phyloP scores from a whole-genome alignment of 208 protist genomes.

The Leishmania amazonensis region DNA sequence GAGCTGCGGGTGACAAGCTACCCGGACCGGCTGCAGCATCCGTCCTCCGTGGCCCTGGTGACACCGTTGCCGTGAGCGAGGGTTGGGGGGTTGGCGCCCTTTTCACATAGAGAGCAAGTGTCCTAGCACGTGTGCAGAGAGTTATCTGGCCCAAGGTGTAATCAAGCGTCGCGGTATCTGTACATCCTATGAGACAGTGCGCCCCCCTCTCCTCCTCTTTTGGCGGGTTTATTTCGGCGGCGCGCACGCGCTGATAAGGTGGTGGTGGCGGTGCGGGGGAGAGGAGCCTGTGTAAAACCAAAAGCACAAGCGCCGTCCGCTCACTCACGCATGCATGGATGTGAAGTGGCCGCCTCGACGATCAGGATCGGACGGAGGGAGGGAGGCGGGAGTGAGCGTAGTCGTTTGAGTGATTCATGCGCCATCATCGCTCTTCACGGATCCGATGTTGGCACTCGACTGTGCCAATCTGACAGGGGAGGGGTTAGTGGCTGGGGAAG shows the following conservation, averaged over 20 bases:
- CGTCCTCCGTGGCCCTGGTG: conserved; percentile 44
- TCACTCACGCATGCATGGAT: neutral
- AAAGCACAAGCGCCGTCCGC: neutral
- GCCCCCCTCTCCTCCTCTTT: neutral
- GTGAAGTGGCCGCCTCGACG: neutral
- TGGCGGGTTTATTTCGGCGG: too few species aligned
- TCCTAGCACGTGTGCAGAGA: neutral
- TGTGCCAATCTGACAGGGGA: neutral
- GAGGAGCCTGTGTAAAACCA: neutral
- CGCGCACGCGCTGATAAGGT: neutral
- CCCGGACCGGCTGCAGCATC: conserved; percentile 53
- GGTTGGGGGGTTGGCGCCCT: neutral
- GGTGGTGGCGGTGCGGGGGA: too few species aligned
- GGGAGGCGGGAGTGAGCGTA: neutral
- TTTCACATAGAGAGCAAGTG: neutral
- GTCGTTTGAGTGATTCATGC: neutral
- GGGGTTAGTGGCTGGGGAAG: neutral
- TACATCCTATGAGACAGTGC: neutral
- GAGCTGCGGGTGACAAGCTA: conserved; percentile 76
- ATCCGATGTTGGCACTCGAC: neutral
- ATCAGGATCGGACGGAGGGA: too few species aligned
- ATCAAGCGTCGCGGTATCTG: neutral
- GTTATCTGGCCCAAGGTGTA: neutral
- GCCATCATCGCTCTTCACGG: neutral
- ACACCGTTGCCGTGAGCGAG: conserved; percentile 26